Percentiles rank a stretch among this genome's conserved stretches.
Conservation (phyloP, 176 grass and related monocot species). For the Aegilops bicornis region DNA sequence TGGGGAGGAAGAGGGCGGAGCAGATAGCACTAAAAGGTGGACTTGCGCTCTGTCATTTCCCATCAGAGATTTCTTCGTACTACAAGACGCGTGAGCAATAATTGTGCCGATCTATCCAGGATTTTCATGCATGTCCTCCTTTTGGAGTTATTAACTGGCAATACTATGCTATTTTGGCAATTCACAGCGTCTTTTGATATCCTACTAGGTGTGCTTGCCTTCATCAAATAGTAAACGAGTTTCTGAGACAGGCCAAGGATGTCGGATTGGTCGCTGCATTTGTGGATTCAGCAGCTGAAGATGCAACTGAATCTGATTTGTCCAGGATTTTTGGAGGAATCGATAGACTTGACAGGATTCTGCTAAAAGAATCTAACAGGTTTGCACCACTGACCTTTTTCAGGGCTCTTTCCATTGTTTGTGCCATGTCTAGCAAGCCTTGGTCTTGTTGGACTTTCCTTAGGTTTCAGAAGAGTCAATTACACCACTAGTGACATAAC, state of each 20-base stretch:
- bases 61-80: no score
- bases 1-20: no score
- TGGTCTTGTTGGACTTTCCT: not conserved
- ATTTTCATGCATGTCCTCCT: no score
- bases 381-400: conserved; percentile 31
- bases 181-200: not conserved
- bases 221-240: conserved; percentile 68
- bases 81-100: no score
- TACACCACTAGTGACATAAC: no score
- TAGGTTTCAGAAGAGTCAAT: no score
- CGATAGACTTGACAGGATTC: conserved; percentile 73
- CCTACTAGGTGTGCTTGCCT: conserved; percentile 71
- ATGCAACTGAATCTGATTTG: conserved; percentile 66
- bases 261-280: conserved; percentile 44
- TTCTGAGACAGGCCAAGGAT: conserved; percentile 73
- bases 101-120: no score
- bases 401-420: not conserved
- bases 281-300: conserved; percentile 22
- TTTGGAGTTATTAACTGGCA: not conserved
- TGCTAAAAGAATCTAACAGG: conserved; percentile 93
- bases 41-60: no score
- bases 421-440: conserved; percentile 15
- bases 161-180: conserved; percentile 12
- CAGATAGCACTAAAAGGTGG: no score
- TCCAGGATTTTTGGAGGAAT: conserved; percentile 78